Conservation (phyloP, 768 basidiomycete genomes). For the Dioszegia crocea region DNA sequence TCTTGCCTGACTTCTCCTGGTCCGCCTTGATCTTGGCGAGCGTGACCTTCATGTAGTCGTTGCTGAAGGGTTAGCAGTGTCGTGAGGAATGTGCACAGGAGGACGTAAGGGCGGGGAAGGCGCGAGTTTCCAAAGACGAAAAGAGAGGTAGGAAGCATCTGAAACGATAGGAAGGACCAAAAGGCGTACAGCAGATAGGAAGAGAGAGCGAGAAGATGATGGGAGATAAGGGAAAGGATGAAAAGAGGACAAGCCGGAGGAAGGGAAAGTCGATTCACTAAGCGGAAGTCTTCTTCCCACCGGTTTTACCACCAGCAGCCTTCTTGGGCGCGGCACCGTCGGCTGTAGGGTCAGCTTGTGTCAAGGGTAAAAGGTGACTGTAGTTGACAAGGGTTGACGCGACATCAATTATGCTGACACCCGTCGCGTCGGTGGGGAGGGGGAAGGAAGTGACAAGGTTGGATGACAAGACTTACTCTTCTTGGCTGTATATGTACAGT, state of each 20-base stretch:
- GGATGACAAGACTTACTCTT: slow-evolving; percentile 34
- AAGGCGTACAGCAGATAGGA: not conserved
- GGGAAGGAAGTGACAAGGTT: not conserved
- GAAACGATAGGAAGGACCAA: not conserved
- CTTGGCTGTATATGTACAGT: slow-evolving; percentile 26
- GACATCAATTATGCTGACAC: not conserved
- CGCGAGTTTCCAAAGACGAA: not conserved
- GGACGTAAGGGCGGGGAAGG: not conserved
- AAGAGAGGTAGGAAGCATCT: no score
- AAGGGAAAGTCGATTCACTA: slow-evolving; percentile 27
- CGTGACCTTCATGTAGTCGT: slow-evolving; percentile 47
- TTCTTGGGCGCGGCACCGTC: slow-evolving; percentile 22
- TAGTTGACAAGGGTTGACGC: not conserved
- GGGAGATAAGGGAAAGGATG: not conserved
- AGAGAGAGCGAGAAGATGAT: slow-evolving; percentile 2
- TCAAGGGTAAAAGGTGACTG: not conserved
- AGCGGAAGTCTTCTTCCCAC: slow-evolving; percentile 30
- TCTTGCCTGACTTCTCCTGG: slow-evolving; percentile 41
- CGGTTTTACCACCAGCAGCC: slow-evolving; percentile 26
- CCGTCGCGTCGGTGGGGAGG: slow-evolving; percentile 4
- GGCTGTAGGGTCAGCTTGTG: slow-evolving; percentile 9
- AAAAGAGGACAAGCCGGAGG: no score
- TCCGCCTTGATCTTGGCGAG: slow-evolving; percentile 47
- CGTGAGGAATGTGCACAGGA: not conserved
- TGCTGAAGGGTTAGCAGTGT: slow-evolving; percentile 21